phyloP scores from a whole-genome alignment of 2,329 filamentous ascomycete genomes.

The Fusarium sp. region DNA sequence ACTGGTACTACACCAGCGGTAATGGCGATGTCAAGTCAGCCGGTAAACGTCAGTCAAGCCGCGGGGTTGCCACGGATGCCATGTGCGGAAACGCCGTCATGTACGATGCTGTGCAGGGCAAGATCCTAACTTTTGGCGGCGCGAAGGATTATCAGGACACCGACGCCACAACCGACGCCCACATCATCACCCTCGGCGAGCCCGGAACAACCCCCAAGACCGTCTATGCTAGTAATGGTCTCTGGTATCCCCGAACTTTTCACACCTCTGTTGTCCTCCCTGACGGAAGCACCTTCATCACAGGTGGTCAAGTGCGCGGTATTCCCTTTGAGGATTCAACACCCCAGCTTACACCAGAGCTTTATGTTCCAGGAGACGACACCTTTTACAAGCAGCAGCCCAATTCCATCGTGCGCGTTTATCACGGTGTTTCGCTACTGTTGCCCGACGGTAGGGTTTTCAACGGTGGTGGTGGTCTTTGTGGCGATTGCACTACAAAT shows the following conservation, averaged over 20 bases:
- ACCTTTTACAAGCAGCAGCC: constrained; percentile 22
- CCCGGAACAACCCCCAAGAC: not conserved
- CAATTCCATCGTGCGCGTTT: constrained; percentile 20
- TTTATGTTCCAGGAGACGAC: constrained; percentile 16
- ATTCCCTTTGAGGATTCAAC: constrained; percentile 22
- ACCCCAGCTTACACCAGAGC: constrained; percentile 17
- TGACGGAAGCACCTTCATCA: constrained; percentile 60
- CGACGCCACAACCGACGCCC: constrained; percentile 57
- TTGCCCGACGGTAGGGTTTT: constrained; percentile 24
- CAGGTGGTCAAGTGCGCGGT: constrained; percentile 53
- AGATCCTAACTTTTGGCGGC: constrained; percentile 66
- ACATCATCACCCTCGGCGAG: constrained; percentile 61
- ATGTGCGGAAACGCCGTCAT: constrained; percentile 69
- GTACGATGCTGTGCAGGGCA: constrained; percentile 68
- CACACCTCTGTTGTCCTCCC: constrained; percentile 62
- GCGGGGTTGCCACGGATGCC: constrained; percentile 55
- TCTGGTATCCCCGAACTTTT: constrained; percentile 53
- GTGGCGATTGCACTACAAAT: constrained; percentile 8
- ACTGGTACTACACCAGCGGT: constrained; percentile 62
- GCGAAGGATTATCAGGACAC: constrained; percentile 58
- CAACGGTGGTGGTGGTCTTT: constrained; percentile 26
- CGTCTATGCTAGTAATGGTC: constrained; percentile 1
- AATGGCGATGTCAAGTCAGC: constrained; percentile 37
- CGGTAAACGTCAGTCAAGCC: constrained; percentile 45
- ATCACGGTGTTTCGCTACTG: constrained; percentile 22